These are phyloP conservation scores for Sphagnum tenellum DNA, from an alignment of 225 moss, liverwort and hornwort genomes.

Conservation along the genomic window DNA sequence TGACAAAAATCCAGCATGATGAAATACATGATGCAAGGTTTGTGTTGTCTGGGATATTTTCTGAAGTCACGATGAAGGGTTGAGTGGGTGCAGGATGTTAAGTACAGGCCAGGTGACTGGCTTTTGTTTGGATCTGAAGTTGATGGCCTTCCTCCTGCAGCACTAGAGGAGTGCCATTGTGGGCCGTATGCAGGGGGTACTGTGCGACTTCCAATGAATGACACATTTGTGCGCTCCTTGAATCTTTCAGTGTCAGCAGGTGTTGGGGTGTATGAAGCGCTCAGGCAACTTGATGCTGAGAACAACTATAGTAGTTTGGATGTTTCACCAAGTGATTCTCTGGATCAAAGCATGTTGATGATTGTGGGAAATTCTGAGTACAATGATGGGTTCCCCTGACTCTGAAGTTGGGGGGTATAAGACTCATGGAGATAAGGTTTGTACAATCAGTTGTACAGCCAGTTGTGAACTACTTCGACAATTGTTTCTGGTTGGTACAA, in stretches of 20 bases:
- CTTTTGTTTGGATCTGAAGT: constrained; percentile 95
- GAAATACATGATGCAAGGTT: neutral
- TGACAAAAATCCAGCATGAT: neutral
- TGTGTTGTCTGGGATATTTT: too few relatives aligned
- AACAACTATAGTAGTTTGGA: constrained; percentile 39
- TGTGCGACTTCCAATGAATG: constrained; percentile 85
- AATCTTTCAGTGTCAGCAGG: constrained; percentile 94
- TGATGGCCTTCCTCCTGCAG: constrained; percentile 72
- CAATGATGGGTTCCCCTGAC: constrained; percentile 45
- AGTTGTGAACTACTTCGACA: too few relatives aligned
- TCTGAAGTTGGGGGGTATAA: too few relatives aligned
- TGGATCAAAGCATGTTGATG: constrained; percentile 12
- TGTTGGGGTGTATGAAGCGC: constrained; percentile 86
- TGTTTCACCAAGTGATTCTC: constrained; percentile 5
- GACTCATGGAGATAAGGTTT: too few relatives aligned
- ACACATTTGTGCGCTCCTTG: constrained; percentile 86
- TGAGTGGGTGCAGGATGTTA: constrained; percentile 46
- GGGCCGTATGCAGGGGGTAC: constrained; percentile 70
- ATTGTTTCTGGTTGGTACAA: too few relatives aligned
- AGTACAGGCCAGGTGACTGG: constrained; percentile 78
- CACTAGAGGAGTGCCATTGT: constrained; percentile 42
- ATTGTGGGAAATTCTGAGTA: constrained; percentile 1
- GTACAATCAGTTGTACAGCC: too few relatives aligned
- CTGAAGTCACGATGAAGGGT: neutral
- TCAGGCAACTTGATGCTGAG: constrained; percentile 72